Evolutionary conservation across 202 grass and related monocot species (phyloP).

Genomic region (Panicum hallii): DNA sequence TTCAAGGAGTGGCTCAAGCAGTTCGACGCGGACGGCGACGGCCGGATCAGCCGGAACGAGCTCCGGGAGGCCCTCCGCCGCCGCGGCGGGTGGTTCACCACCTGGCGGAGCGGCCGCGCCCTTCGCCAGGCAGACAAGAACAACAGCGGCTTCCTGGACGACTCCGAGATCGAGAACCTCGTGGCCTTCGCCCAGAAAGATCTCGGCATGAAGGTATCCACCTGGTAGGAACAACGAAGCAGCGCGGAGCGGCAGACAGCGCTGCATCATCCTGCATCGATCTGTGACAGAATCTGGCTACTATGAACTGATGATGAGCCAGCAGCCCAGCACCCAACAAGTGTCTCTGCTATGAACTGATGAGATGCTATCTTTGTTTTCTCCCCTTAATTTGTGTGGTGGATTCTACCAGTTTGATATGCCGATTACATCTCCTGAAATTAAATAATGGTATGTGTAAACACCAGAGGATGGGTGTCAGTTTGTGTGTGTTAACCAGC

Average conservation of each 20-base stretch:
- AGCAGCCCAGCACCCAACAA: background rate
- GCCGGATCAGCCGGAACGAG: conserved; percentile 71
- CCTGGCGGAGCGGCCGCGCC: conserved; percentile 45
- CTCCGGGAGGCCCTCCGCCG: conserved; percentile 66
- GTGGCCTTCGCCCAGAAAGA: conserved; percentile 63
- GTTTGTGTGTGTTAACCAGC: background rate
- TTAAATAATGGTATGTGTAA: background rate
- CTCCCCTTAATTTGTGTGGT: background rate
- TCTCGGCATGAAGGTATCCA: conserved; percentile 69
- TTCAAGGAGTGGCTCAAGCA: conserved; percentile 85
- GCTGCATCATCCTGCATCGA: background rate
- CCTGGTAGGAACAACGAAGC: conserved; percentile 32
- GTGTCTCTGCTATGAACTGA: background rate
- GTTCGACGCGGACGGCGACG: conserved; percentile 74
- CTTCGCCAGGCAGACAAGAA: conserved; percentile 58
- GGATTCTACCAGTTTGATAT: background rate
- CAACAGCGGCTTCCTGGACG: conserved; percentile 63
- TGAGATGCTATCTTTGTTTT: background rate
- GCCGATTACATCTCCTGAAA: conserved; percentile 15
- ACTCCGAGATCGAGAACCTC: conserved; percentile 72
- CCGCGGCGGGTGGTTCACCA: conserved; percentile 55
- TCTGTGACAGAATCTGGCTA: background rate
- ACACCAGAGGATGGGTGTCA: background rate
- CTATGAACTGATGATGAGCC: background rate
- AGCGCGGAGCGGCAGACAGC: background rate